A percentile compares a stretch with the other conserved stretches of the same genome.
Conservation (phyloP, 345 rosid genomes). For the Gossypium thurberi region DNA sequence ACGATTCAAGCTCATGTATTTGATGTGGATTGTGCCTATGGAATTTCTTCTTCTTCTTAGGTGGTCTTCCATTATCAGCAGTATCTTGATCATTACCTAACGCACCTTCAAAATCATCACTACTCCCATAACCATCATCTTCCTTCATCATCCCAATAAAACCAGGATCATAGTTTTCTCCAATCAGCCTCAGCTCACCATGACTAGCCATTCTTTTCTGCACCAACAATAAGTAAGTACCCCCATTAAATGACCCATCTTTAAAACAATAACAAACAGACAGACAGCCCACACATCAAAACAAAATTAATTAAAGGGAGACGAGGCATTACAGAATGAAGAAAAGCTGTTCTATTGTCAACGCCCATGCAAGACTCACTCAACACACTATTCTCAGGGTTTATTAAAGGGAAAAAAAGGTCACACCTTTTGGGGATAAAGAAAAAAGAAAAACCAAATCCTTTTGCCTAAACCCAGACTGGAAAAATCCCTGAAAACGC, state of each 20-base stretch:
- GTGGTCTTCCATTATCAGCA: constrained; percentile 29
- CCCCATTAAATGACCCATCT: constrained; percentile 9
- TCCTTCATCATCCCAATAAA: constrained; percentile 31
- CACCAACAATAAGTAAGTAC: constrained; percentile 4
- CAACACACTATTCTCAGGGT: too few species aligned
- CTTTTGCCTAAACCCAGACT: background rate
- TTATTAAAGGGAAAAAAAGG: too few species aligned
- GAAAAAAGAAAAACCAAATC: too few species aligned
- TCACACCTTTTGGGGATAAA: too few species aligned
- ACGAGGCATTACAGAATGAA: constrained; percentile 23
- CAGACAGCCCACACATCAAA: background rate
- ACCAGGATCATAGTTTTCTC: constrained; percentile 40
- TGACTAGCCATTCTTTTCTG: constrained; percentile 44
- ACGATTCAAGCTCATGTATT: constrained; percentile 79
- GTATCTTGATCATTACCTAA: constrained; percentile 51
- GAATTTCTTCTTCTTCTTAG: constrained; percentile 45
- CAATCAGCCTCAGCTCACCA: constrained; percentile 29
- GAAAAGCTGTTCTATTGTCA: background rate
- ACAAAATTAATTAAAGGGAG: constrained; percentile 9
- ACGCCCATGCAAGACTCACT: too few species aligned
- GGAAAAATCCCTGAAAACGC: constrained; percentile 4
- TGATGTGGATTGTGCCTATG: constrained; percentile 69
- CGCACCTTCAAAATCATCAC: constrained; percentile 48
- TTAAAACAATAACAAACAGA: background rate
- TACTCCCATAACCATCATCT: constrained; percentile 50